Conservation (phyloP, 305 asterid species). For the Fraxinus angustifolia region DNA sequence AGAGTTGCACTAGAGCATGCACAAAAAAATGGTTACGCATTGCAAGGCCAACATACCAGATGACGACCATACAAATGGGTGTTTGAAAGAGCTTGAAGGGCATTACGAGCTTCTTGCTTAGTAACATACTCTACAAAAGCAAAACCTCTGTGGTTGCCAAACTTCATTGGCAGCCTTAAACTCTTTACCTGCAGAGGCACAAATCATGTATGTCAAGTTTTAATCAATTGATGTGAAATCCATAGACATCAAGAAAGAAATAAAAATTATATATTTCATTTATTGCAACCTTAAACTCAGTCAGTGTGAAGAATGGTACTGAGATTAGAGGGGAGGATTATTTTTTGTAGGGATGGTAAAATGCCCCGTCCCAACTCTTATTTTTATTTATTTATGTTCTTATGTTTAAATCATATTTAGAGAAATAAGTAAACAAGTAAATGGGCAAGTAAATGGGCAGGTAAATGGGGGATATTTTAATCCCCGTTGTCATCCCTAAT, state of each 20-base stretch:
- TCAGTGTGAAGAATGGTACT: not conserved
- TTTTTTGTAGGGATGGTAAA: not conserved
- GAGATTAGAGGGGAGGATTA: not conserved
- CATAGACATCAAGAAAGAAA: not conserved
- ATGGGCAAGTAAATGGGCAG: not conserved
- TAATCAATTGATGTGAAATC: not conserved
- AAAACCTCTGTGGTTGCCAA: slow-evolving; percentile 86
- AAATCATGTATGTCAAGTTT: not conserved
- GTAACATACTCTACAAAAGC: slow-evolving; percentile 84
- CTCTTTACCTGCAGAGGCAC: slow-evolving; percentile 63
- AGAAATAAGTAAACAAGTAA: no score
- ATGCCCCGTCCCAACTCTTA: not conserved
- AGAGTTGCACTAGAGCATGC: not conserved
- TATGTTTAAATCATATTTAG: not conserved
- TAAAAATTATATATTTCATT: not conserved
- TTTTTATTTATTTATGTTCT: not conserved
- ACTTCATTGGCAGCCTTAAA: slow-evolving; percentile 68
- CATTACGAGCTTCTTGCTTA: slow-evolving; percentile 85
- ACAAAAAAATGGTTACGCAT: no score
- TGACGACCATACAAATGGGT: slow-evolving; percentile 93
- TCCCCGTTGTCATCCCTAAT: not conserved
- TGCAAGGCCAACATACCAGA: slow-evolving; percentile 55
- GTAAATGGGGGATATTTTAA: not conserved
- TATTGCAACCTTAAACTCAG: not conserved
- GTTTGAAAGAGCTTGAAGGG: slow-evolving; percentile 70